Evolutionary conservation across 108 stramenopile species (phyloP).

Genomic region (Cyclotella atomus): DNA sequence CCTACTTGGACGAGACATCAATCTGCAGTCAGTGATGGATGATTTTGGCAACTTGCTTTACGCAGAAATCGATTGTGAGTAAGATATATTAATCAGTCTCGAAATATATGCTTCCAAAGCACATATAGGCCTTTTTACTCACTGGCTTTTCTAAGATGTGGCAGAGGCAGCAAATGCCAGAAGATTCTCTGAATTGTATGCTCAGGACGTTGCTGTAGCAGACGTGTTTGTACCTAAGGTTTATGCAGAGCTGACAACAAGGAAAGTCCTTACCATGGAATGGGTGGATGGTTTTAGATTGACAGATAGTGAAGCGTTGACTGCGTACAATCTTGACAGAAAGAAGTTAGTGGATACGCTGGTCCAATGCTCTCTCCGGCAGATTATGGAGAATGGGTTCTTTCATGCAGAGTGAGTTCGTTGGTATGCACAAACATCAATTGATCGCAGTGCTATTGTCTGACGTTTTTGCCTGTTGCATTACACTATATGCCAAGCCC

Average conservation of each 20-base stretch:
- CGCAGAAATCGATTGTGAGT: conserved; percentile 87
- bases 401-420: conserved; percentile 61
- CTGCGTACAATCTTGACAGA: conserved; percentile 67
- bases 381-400: conserved; percentile 95
- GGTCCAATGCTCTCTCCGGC: conserved; percentile 91
- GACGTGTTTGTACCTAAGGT: conserved; percentile 94
- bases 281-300: conserved; percentile 94
- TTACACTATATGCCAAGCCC: conserved; percentile 24
- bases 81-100: not conserved
- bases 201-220: conserved; percentile 68
- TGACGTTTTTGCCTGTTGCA: not conserved
- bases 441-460: too few species aligned
- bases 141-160: conserved; percentile 39
- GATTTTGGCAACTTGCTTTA: conserved; percentile 96
- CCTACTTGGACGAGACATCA: conserved; percentile 84
- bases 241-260: conserved; percentile 87
- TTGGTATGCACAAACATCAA: not conserved
- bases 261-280: conserved; percentile 96
- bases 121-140: not conserved
- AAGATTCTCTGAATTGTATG: conserved; percentile 93
- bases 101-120: not conserved
- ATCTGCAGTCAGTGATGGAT: conserved; percentile 92
- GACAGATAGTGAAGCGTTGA: conserved; percentile 77
- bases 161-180: conserved; percentile 97
- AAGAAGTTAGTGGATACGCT: conserved; percentile 91